Conservation (phyloP, 192 early-diverging fungal genomes). For the Podila verticillata region DNA sequence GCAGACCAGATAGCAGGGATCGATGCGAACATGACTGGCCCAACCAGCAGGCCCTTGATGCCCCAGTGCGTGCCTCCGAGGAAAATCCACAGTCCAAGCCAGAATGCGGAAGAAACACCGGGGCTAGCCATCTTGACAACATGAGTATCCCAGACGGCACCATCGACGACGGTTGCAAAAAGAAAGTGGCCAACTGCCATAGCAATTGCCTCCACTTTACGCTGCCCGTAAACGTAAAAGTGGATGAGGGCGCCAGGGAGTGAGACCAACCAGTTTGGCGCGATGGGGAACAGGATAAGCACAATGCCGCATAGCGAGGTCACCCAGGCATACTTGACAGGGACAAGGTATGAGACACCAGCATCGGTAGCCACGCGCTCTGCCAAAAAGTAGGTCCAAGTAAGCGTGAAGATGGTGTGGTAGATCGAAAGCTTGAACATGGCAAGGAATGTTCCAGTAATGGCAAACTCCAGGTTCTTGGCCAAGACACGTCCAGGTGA, state of each 20-base stretch:
- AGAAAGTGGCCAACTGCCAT: slow-evolving; percentile 40
- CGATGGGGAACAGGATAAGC: slow-evolving; percentile 35
- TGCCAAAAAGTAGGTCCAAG: slow-evolving; percentile 27
- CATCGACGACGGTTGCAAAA: slow-evolving; percentile 27
- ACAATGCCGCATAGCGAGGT: slow-evolving; percentile 35
- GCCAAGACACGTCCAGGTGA: slow-evolving; percentile 38
- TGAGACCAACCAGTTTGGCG: slow-evolving; percentile 44
- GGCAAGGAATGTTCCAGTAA: slow-evolving; percentile 40
- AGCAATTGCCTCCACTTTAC: slow-evolving; percentile 30
- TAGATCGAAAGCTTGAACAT: slow-evolving; percentile 50
- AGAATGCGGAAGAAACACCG: slow-evolving; percentile 41
- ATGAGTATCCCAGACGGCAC: slow-evolving; percentile 46
- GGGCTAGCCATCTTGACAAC: slow-evolving; percentile 44
- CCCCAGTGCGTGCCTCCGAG: slow-evolving; percentile 51
- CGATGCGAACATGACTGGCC: slow-evolving; percentile 41
- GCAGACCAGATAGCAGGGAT: slow-evolving; percentile 41
- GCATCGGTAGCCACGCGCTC: slow-evolving; percentile 5
- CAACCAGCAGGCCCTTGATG: slow-evolving; percentile 33
- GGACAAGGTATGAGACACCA: slow-evolving; percentile 20
- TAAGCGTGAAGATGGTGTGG: slow-evolving; percentile 37
- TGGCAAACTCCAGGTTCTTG: slow-evolving; percentile 40
- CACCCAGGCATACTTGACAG: slow-evolving; percentile 45
- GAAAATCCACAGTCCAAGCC: slow-evolving; percentile 45
- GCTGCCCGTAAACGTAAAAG: slow-evolving; percentile 41
- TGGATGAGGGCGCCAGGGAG: slow-evolving; percentile 40